Base-by-base conservation (phyloP, 1,139 yeast species). In the Candida labiduridarum region DNA sequence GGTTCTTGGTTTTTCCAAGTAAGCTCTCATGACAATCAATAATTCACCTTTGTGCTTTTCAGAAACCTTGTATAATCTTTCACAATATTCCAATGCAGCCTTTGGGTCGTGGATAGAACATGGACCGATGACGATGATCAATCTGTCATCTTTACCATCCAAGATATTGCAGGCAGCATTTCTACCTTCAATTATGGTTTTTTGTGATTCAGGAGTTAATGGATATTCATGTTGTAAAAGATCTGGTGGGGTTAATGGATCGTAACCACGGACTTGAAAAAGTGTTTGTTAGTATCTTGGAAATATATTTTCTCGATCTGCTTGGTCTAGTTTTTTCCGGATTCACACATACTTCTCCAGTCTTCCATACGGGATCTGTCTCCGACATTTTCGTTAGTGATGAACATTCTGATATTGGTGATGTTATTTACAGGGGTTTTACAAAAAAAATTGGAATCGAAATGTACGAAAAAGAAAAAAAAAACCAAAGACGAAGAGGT, bases 1-100 rank as follows among this genome's bases (percentile, higher is more conserved):
- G 56, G 99, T 94, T 76, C 99, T 85, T 64, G 99, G 99, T 73
- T 94, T 94, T 72, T 94, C 99, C 62, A 94, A 80, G 80, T 94
- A 94, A 14, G 98, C 98, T 74, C 98, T 85, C 98, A 94, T 94
- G 59, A 94, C 81, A 54, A 94, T 82, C 48, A 87, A 86, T 56
- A 94, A 76, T 59, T 94, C 98, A 50, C 78, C 82, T 53, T 82
- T 69, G 56, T 89, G 79, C 70, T 89, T 89, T 47, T 82, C 85
- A 43, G 91, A 76, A 55, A 87, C 72, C 55, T 77, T 77, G 67
- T 84, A 80, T 59, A 94, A 78, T 60, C 88, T 79, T 36, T 69
- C 70, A 52, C 96, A 96, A 71, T 94, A 94, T 45, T 90, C 98
- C 68, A 88, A 71, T 42, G 98, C 98, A 39, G 95, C 88, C 39